Base-by-base conservation (phyloP, 2,329 filamentous ascomycete species). In the Apiospora marii region DNA sequence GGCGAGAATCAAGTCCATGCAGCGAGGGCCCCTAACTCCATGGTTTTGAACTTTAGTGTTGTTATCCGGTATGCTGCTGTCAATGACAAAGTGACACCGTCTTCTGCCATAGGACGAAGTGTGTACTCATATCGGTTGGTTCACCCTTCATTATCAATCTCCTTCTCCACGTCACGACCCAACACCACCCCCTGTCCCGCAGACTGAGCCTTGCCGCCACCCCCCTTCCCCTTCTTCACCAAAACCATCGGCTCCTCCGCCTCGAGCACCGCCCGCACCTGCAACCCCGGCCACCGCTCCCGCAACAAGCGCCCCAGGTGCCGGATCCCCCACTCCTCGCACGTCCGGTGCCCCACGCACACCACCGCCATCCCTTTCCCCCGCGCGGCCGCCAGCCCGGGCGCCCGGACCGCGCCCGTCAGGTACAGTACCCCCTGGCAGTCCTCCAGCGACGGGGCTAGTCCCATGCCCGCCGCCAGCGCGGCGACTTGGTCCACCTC, bases 291-390 rank as follows among this genome's bases (percentile, higher is more conserved):
- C 72, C 73, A 76, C 14, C 10, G 49, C 13, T 73, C 37, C 24
- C 49, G 53, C 6, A 75, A n/a, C 14, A 70, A 2, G 46, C 58
- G 13, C 19, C 58, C 74, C 61, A 75, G 19, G 64, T 75, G 61
- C 22, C 72, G 64, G 46, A 76, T 73, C 30, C 75, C 75, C 74
- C 74, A 76, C 51, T 75, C 74, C 69, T 76, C 75, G 37, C 72
- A 74, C 13, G 69, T 46, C 22, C 72, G 70, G 46, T 76, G 75
- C 6, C 74, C 74, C 4, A 76, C 74, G 68, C 74, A 76, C 3
- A 74, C 70, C 0, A 74, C 72, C 12, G 74, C 70, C 75, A 74
- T 76, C 4, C 49, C 34, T 13, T 43, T 61, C 19, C n/a, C 24
- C 30, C 58, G 22, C 4, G 75, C 75, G 2, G 73, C 75, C 58